Evolutionary conservation across 352 stramenopile species (phyloP).

Genomic region (Pythium myriotylum): DNA sequence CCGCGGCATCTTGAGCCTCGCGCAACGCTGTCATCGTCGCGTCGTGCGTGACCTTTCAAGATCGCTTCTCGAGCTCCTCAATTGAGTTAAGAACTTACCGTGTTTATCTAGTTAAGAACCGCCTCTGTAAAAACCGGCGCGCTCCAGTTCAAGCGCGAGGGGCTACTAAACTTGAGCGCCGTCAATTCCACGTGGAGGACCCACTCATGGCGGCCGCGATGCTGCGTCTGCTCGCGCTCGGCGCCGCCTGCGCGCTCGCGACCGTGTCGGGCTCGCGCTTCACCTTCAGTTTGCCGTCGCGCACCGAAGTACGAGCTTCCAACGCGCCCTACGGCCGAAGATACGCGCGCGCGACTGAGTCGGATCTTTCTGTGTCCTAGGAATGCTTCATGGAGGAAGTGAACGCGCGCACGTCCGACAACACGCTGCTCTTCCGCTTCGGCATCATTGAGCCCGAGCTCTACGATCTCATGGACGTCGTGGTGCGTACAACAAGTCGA

Average conservation of each 20-base stretch:
- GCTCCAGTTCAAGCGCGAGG: too few species aligned
- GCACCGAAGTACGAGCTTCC: slow-evolving; percentile 16
- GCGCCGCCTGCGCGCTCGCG: slow-evolving; percentile 3
- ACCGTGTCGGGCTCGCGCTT: slow-evolving; percentile 24
- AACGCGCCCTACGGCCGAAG: background rate
- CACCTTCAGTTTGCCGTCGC: slow-evolving; percentile 30
- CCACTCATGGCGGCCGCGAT: slow-evolving; percentile 16
- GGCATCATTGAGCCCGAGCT: slow-evolving; percentile 33
- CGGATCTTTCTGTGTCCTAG: slow-evolving; percentile 7
- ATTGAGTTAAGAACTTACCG: too few species aligned
- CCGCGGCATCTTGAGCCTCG: background rate
- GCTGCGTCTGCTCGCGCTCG: slow-evolving; percentile 24
- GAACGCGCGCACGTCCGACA: slow-evolving; percentile 33
- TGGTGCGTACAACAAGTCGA: slow-evolving; percentile 15
- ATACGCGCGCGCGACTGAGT: background rate
- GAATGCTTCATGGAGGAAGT: slow-evolving; percentile 39
- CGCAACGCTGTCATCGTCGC: background rate
- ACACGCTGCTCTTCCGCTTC: slow-evolving; percentile 40
- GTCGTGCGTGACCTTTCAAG: slow-evolving; percentile 10
- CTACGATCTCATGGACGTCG: slow-evolving; percentile 35
- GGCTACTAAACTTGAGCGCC: slow-evolving; percentile 2
- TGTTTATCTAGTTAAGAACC: too few species aligned
- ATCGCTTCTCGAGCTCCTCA: background rate
- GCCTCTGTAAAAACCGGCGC: background rate
- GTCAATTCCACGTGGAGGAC: slow-evolving; percentile 9